Conservation (phyloP, 2,329 filamentous ascomycete genomes). For the Ilyonectria mors-panacis region DNA sequence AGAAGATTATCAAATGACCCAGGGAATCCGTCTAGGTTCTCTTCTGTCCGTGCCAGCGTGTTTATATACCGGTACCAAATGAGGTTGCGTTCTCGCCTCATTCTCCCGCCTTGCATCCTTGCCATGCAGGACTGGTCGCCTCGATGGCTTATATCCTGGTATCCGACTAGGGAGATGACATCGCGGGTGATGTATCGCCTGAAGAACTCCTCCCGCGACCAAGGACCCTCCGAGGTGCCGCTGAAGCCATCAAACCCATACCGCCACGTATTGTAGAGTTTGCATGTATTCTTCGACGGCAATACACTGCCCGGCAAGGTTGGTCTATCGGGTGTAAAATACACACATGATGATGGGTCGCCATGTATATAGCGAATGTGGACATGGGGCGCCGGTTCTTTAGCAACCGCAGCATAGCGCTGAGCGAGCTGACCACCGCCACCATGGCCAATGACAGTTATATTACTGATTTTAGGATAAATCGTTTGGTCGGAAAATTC, state of each 20-base stretch:
- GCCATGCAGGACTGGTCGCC: slow-evolving; percentile 25
- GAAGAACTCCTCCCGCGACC: not conserved
- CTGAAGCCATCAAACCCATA: slow-evolving; percentile 18
- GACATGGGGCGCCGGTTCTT: slow-evolving; percentile 6
- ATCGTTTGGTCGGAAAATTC: not conserved
- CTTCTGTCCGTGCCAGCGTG: slow-evolving; percentile 17
- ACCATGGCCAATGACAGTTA: slow-evolving; percentile 30
- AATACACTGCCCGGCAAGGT: not conserved
- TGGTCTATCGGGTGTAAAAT: slow-evolving; percentile 29
- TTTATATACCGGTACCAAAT: slow-evolving; percentile 28
- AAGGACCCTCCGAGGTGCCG: not conserved
- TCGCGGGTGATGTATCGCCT: slow-evolving; percentile 6
- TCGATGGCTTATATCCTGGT: not conserved
- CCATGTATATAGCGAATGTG: slow-evolving; percentile 34
- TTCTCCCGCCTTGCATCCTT: slow-evolving; percentile 13
- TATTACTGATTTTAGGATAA: slow-evolving; percentile 26
- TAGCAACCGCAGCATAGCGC: slow-evolving; percentile 23
- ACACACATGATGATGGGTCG: slow-evolving; percentile 28
- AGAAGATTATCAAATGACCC: not conserved
- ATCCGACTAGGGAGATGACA: not conserved
- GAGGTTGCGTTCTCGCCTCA: slow-evolving; percentile 20
- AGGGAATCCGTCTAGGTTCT: slow-evolving; percentile 3
- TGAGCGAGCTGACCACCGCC: slow-evolving; percentile 29
- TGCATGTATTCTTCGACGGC: too few relatives aligned
- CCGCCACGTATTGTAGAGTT: slow-evolving; percentile 21